A percentile compares a stretch with the other conserved stretches of the same genome.
phyloP scores from a whole-genome alignment of 1,139 yeast species.

The Debaryomycetaceae sp. region DNA sequence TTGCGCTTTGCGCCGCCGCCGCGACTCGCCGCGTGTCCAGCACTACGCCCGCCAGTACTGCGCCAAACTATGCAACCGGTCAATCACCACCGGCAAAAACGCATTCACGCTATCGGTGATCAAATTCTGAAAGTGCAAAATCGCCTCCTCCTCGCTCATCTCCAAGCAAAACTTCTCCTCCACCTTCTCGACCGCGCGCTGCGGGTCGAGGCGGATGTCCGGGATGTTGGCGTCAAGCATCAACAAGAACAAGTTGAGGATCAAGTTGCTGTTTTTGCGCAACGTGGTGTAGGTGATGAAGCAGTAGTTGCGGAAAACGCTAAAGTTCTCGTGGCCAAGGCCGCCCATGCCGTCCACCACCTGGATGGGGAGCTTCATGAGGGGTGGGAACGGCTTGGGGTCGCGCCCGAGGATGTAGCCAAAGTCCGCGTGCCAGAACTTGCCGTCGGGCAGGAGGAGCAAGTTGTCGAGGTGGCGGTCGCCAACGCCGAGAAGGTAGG shows the following conservation, averaged over 20 bases:
- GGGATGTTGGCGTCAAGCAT: slow-evolving; percentile 96
- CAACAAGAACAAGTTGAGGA: slow-evolving; percentile 83
- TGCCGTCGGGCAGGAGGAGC: slow-evolving; percentile 68
- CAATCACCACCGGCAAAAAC: slow-evolving; percentile 89
- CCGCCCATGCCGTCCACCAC: slow-evolving; percentile 99
- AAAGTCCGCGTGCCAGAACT: slow-evolving; percentile 94
- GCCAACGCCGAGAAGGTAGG: slow-evolving; percentile 92
- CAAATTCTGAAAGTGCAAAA: slow-evolving; percentile 85
- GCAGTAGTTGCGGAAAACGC: slow-evolving; percentile 85
- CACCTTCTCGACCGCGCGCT: slow-evolving; percentile 78
- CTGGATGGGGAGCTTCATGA: slow-evolving; percentile 96
- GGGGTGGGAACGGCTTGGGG: slow-evolving; percentile 97
- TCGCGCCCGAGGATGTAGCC: slow-evolving; percentile 96
- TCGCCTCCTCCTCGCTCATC: slow-evolving; percentile 93
- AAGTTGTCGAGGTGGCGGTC: slow-evolving; percentile 94
- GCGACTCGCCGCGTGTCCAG: too few relatives aligned
- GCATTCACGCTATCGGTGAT: slow-evolving; percentile 95
- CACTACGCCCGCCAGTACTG: slow-evolving; percentile 93
- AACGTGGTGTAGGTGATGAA: slow-evolving; percentile 90
- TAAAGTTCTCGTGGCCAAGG: slow-evolving; percentile 74
- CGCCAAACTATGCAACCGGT: slow-evolving; percentile 88
- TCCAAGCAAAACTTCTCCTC: slow-evolving; percentile 92
- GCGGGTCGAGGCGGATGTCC: slow-evolving; percentile 70
- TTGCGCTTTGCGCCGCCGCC: too few relatives aligned
- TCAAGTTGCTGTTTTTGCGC: slow-evolving; percentile 83